Conservation (phyloP, 345 rosid species). For the Acer saccharum region DNA sequence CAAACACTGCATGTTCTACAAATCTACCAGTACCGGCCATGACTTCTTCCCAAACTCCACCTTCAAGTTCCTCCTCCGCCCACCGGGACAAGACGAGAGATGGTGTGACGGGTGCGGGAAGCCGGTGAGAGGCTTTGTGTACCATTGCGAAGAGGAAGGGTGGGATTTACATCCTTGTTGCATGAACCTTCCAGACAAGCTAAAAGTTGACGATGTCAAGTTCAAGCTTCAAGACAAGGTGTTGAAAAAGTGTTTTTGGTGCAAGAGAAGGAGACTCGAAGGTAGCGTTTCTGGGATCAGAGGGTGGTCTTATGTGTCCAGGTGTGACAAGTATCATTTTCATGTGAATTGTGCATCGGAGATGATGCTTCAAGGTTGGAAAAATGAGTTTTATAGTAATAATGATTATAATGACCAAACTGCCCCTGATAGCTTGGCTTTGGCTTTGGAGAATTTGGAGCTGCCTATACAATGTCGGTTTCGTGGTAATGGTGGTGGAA, state of each 20-base stretch:
- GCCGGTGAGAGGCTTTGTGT: neutral
- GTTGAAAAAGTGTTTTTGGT: slow-evolving; percentile 10
- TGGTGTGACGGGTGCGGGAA: slow-evolving; percentile 17
- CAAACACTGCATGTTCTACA: neutral
- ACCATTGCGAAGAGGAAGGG: neutral
- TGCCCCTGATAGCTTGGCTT: neutral
- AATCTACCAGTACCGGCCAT: neutral
- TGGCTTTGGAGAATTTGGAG: slow-evolving; percentile 13
- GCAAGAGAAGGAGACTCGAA: slow-evolving; percentile 2
- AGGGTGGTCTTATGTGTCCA: slow-evolving; percentile 23
- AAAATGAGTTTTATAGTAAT: neutral
- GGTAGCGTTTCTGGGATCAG: neutral
- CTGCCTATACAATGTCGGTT: neutral
- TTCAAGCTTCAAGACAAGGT: neutral
- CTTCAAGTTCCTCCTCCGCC: neutral
- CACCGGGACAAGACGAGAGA: neutral
- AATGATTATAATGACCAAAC: neutral
- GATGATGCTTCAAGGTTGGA: neutral
- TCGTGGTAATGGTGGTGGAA: neutral
- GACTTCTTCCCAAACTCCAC: slow-evolving; percentile 6
- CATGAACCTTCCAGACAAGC: neutral
- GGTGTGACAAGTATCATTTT: neutral
- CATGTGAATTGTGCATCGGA: slow-evolving; percentile 15
- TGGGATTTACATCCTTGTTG: slow-evolving; percentile 21
- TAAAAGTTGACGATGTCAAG: neutral